Evolutionary conservation across 768 basidiomycete genomes (phyloP).

Genomic region (Sarcodon aspratus): DNA sequence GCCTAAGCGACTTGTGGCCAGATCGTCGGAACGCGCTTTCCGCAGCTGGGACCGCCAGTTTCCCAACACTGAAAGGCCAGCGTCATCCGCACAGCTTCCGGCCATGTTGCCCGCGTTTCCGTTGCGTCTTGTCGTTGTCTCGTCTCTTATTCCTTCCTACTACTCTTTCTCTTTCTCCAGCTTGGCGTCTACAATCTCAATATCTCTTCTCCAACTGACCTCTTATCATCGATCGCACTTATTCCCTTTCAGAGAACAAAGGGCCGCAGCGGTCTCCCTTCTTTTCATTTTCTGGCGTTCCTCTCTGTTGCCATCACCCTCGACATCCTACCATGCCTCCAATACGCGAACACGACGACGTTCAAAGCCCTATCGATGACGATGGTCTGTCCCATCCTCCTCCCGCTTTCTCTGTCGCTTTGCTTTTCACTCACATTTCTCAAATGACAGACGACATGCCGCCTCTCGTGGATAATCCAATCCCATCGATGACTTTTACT

Average conservation of each 20-base stretch:
- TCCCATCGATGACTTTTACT: conserved; percentile 42
- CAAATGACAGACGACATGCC: conserved; percentile 21
- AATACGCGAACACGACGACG: conserved; percentile 16
- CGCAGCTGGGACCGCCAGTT: no score
- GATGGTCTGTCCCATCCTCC: conserved; percentile 19
- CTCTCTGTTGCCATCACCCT: background rate
- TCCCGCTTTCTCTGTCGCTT: conserved; percentile 5
- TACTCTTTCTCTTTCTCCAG: no score
- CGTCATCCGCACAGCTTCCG: no score
- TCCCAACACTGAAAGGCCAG: no score
- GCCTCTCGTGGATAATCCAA: conserved; percentile 37
- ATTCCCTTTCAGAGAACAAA: background rate
- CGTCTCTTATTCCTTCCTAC: no score
- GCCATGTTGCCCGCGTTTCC: no score
- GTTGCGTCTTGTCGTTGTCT: no score
- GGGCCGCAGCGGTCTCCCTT: background rate
- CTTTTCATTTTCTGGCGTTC: background rate
- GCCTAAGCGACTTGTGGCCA: no score
- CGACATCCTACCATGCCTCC: conserved; percentile 10
- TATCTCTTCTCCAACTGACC: no score
- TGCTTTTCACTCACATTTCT: conserved; percentile 7
- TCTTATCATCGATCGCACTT: background rate
- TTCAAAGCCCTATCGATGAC: conserved; percentile 20
- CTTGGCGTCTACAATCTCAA: no score
- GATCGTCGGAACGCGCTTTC: no score